These are phyloP conservation scores for Fraxinus sp. DNA, from an alignment of 305 asterid genomes.

Conservation along the genomic window DNA sequence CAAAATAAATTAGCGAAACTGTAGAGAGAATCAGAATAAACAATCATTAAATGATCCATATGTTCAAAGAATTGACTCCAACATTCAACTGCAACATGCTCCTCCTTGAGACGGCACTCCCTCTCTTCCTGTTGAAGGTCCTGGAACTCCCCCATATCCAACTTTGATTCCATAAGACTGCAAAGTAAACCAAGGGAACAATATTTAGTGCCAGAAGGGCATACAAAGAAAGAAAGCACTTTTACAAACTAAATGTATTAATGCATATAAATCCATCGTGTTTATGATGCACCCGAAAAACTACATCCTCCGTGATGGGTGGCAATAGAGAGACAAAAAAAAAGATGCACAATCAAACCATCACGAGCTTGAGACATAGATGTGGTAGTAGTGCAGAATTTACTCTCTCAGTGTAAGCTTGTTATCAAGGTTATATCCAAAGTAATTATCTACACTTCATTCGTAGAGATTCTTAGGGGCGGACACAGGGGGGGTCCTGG, in stretches of 20 bases:
- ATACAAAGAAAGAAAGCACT: constrained; percentile 8
- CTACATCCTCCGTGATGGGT: not conserved
- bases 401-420: too few relatives aligned
- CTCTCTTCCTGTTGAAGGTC: constrained; percentile 61
- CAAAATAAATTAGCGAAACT: not conserved
- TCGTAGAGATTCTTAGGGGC: not conserved
- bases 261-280: not conserved
- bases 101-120: constrained; percentile 60
- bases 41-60: not conserved
- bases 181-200: not conserved
- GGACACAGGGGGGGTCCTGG: too few relatives aligned
- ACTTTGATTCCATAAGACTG: constrained; percentile 77
- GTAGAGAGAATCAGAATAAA: not conserved
- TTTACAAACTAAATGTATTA: not conserved
- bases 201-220: not conserved
- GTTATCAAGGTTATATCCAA: too few relatives aligned
- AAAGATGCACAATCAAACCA: not conserved
- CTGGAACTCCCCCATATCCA: constrained; percentile 64
- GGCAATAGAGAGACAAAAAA: not conserved
- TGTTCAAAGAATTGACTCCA: not conserved
- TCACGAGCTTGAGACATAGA: not conserved
- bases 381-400: not conserved
- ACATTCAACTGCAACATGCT: constrained; percentile 59
- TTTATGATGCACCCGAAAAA: not conserved
- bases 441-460: not conserved